These are phyloP conservation scores for Pholiota microspora DNA, from an alignment of 768 basidiomycete genomes.

Conservation along the genomic window DNA sequence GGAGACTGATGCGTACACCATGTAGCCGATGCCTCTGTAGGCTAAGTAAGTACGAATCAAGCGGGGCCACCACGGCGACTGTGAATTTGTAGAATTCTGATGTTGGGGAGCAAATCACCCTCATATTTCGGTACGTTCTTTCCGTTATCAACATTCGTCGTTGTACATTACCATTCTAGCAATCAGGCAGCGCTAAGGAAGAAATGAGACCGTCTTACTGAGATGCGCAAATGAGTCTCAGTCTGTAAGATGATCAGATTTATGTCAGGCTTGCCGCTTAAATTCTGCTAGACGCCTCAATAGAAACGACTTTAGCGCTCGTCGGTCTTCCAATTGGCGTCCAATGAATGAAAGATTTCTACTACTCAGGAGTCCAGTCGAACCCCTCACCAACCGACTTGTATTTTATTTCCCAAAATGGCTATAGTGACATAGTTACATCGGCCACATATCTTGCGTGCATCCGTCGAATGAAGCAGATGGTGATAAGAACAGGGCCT, in stretches of 20 bases:
- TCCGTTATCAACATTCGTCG: not conserved
- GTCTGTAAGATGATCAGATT: not conserved
- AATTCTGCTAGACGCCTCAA: not conserved
- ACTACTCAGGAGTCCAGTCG: too few relatives aligned
- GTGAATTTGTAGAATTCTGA: not conserved
- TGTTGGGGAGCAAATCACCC: not conserved
- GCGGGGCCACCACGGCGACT: not conserved
- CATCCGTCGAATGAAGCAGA: not conserved
- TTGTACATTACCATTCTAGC: not conserved
- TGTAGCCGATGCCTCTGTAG: not conserved
- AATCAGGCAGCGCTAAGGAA: not conserved
- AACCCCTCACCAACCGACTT: too few relatives aligned
- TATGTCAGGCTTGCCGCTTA: not conserved
- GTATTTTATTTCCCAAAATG: not conserved
- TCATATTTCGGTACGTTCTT: not conserved
- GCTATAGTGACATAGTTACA: not conserved
- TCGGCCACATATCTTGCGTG: not conserved
- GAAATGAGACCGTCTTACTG: not conserved
- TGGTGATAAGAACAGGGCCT: not conserved
- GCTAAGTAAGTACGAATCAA: not conserved
- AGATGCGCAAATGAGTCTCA: too few relatives aligned
- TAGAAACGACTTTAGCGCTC: not conserved
- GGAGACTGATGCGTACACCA: too few relatives aligned
- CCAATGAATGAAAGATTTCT: too few relatives aligned
- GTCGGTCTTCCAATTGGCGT: not conserved